Percentiles rank a stretch among this genome's conserved stretches.
Evolutionary conservation across 306 rosid species (phyloP).

Genomic region (Vigna unguiculata): DNA sequence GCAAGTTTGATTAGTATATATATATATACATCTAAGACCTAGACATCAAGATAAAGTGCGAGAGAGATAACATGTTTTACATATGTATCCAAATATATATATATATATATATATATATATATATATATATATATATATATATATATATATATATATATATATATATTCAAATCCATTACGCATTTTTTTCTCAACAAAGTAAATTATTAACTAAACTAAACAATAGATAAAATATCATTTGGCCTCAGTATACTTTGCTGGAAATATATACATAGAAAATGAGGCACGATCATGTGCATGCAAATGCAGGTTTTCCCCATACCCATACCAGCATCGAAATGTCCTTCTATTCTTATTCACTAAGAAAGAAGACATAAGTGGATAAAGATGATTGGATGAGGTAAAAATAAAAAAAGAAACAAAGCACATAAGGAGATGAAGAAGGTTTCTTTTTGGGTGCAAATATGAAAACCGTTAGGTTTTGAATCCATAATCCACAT

Average conservation of each 20-base stretch:
- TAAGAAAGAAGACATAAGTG: constrained; percentile 31
- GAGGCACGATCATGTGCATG: constrained; percentile 26
- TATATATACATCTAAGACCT: no score
- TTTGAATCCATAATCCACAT: constrained; percentile 21
- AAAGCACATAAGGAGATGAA: not conserved
- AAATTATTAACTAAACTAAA: not conserved
- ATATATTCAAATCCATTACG: not conserved
- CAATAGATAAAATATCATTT: not conserved
- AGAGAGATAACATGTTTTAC: no score
- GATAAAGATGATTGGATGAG: not conserved
- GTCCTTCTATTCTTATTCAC: constrained; percentile 17
- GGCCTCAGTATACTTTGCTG: not conserved
- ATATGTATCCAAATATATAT: no score
- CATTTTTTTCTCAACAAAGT: not conserved
- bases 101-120: no score
- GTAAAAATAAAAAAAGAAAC: constrained; percentile 31
- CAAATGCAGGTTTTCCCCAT: constrained; percentile 27
- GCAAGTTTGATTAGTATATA: no score
- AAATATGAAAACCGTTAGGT: constrained; percentile 31
- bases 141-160: not conserved
- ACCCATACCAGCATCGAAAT: not conserved
- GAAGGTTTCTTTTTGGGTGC: constrained; percentile 20
- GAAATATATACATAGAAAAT: constrained; percentile 15
- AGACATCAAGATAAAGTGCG: no score
- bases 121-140: no score